A percentile compares a stretch with the other conserved stretches of the same genome.
phyloP scores from a whole-genome alignment of 202 grass and related monocot genomes.

The Musa balbisiana region DNA sequence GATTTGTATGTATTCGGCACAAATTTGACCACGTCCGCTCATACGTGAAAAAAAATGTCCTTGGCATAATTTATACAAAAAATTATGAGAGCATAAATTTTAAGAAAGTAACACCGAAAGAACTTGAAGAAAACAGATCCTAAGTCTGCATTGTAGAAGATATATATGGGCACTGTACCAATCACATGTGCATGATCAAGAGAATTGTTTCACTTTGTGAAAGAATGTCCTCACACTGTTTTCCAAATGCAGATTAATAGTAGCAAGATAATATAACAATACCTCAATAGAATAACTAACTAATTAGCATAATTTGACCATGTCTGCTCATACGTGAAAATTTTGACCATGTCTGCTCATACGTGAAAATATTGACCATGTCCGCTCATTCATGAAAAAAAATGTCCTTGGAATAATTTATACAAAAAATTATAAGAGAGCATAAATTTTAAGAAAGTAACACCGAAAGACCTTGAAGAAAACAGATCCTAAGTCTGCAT shows the following conservation, averaged over 20 bases:
- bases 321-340: too few species aligned
- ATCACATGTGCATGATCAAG: not conserved
- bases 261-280: not conserved
- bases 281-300: not conserved
- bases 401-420: not conserved
- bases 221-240: not conserved
- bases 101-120: not conserved
- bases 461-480: not conserved
- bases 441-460: not conserved
- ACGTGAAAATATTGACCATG: too few species aligned
- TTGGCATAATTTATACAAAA: not conserved
- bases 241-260: not conserved
- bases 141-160: not conserved
- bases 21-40: not conserved
- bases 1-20: not conserved
- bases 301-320: too few species aligned
- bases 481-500: not conserved
- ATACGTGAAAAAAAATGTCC: not conserved
- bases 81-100: not conserved
- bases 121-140: not conserved
- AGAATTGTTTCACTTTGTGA: not conserved
- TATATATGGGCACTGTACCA: not conserved
- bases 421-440: not conserved
- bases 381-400: not conserved
- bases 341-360: too few species aligned